Percentiles rank a stretch among this genome's conserved stretches.
Conservation (phyloP, 345 rosid species). For the Aurinia saxatilis region DNA sequence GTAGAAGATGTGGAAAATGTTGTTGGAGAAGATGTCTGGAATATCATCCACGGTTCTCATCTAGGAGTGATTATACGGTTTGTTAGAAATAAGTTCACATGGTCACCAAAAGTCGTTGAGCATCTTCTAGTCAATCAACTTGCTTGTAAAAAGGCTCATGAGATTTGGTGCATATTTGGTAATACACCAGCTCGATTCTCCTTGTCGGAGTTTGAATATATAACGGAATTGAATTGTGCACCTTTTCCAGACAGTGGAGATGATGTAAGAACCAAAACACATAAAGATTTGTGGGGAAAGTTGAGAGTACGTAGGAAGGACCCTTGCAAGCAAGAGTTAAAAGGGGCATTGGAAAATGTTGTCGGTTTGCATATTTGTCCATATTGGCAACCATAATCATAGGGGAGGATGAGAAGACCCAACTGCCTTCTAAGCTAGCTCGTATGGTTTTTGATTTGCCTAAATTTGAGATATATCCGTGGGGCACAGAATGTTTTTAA, state of each 20-base stretch:
- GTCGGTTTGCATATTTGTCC: background rate
- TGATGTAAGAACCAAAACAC: too few relatives aligned
- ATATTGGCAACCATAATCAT: too few relatives aligned
- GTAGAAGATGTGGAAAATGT: background rate
- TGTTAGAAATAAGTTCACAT: background rate
- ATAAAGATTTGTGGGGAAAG: background rate
- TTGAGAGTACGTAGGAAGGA: background rate
- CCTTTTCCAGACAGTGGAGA: background rate
- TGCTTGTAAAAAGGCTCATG: background rate
- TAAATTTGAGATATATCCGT: background rate
- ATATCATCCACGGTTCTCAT: too few relatives aligned
- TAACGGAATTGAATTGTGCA: background rate
- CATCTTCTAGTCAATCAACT: too few relatives aligned
- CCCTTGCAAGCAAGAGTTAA: too few relatives aligned
- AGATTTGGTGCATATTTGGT: background rate
- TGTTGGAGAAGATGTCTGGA: too few relatives aligned
- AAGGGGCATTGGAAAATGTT: background rate
- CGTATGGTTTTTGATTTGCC: too few relatives aligned
- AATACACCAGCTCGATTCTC: background rate
- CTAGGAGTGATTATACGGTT: too few relatives aligned
- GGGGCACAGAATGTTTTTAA: background rate
- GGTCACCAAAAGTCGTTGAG: conserved; percentile 1
- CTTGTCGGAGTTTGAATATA: background rate
- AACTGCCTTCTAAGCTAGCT: too few relatives aligned
- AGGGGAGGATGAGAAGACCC: too few relatives aligned